These are phyloP conservation scores for Lodderomyces beijingensis DNA, from an alignment of 1,139 yeast genomes.

Conservation along the genomic window DNA sequence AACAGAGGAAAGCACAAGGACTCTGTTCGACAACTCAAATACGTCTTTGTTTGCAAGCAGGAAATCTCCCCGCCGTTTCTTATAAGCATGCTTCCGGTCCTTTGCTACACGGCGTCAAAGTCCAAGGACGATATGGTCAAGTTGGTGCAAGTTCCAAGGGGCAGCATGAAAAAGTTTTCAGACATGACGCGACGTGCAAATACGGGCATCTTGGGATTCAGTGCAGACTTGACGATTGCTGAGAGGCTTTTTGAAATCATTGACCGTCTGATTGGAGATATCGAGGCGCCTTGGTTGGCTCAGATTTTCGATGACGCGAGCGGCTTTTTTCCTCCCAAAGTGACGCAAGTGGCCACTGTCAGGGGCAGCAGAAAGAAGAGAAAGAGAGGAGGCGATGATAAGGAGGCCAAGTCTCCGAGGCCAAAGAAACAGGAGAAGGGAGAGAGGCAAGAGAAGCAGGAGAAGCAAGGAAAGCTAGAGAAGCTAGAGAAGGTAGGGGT, in stretches of 20 bases:
- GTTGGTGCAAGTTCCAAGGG: slow-evolving; percentile 51
- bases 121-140: slow-evolving; percentile 31
- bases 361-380: slow-evolving; percentile 5
- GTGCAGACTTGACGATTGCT: slow-evolving; percentile 12
- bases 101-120: slow-evolving; percentile 43
- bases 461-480: slow-evolving; percentile 1
- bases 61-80: slow-evolving; percentile 49
- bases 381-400: neutral
- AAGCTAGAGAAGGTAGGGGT: neutral
- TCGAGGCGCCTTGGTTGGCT: slow-evolving; percentile 45
- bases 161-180: slow-evolving; percentile 36
- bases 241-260: slow-evolving; percentile 27
- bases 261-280: slow-evolving; percentile 29
- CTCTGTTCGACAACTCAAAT: slow-evolving; percentile 20
- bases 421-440: neutral
- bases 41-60: slow-evolving; percentile 51
- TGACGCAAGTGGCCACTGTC: slow-evolving; percentile 28
- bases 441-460: neutral
- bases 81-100: slow-evolving; percentile 49
- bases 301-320: slow-evolving; percentile 19
- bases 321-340: slow-evolving; percentile 3
- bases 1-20: slow-evolving; percentile 11
- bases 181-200: slow-evolving; percentile 6
- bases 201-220: slow-evolving; percentile 28
- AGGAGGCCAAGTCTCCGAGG: neutral